These are phyloP conservation scores for Calonectria fujianensis DNA, from an alignment of 2,329 filamentous ascomycete genomes.

Conservation along the genomic window DNA sequence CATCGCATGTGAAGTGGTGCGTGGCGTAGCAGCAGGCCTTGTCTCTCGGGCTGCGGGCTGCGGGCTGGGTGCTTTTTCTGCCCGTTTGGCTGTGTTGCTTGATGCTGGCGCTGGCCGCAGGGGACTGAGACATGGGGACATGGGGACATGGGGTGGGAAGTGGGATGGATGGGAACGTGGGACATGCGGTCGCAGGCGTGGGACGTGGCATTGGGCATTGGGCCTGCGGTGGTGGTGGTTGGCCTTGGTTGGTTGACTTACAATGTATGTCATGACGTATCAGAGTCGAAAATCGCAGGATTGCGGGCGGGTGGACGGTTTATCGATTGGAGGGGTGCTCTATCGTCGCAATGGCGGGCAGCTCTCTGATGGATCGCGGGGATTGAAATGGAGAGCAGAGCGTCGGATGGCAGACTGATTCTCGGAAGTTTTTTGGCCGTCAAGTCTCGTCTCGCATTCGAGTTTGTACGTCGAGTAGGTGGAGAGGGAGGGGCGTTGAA, in stretches of 20 bases:
- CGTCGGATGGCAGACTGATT: constrained; percentile 10
- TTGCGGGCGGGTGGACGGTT: constrained; percentile 20
- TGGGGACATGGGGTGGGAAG: constrained; percentile 11
- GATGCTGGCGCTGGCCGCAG: constrained; percentile 31
- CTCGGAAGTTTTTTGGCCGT: constrained; percentile 22
- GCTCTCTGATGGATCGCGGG: constrained; percentile 14
- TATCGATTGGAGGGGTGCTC: constrained; percentile 48
- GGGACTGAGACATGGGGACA: constrained; percentile 39
- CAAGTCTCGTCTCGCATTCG: constrained; percentile 13
- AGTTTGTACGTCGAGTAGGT: background rate
- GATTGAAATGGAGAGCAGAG: constrained; percentile 17
- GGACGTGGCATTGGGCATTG: constrained; percentile 39
- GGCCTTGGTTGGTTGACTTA: constrained; percentile 56
- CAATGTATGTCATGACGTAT: constrained; percentile 65
- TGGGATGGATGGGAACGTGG: constrained; percentile 43
- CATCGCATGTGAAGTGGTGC: constrained; percentile 39
- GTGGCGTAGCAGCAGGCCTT: constrained; percentile 18
- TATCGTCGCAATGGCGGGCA: constrained; percentile 22
- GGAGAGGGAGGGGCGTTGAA: constrained; percentile 14
- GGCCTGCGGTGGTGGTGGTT: constrained; percentile 41
- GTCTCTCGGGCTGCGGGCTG: constrained; percentile 5
- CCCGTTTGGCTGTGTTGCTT: constrained; percentile 15
- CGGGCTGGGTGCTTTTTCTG: constrained; percentile 14
- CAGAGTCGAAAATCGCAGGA: constrained; percentile 46
- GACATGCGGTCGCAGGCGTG: constrained; percentile 51